phyloP scores from a whole-genome alignment of 2,329 filamentous ascomycete species.

The Rutstroemia sp. region DNA sequence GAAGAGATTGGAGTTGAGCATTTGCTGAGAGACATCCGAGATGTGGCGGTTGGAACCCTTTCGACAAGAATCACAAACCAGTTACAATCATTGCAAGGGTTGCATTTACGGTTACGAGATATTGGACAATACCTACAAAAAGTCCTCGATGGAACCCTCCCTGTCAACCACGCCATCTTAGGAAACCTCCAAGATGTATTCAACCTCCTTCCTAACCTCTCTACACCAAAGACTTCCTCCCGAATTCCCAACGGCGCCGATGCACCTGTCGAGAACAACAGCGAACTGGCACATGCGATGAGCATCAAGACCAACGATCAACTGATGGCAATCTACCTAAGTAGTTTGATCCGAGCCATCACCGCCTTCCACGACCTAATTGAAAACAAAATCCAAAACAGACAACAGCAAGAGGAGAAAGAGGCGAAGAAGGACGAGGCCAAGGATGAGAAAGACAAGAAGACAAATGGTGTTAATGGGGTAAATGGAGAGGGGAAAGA shows the following conservation, averaged over 20 bases:
- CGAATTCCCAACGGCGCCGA: conserved; percentile 40
- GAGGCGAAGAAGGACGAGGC: conserved; percentile 65
- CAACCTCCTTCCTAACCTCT: conserved; percentile 94
- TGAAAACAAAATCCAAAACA: conserved; percentile 99
- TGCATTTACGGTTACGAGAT: conserved; percentile 89
- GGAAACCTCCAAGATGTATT: conserved; percentile 99
- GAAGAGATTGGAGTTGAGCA: conserved; percentile 99
- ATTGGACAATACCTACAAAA: conserved; percentile 95
- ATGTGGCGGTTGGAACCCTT: conserved; percentile 93
- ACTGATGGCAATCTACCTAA: conserved; percentile 96
- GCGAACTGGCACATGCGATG: conserved; percentile 92
- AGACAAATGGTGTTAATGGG: conserved; percentile 49
- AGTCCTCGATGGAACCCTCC: conserved; percentile 84
- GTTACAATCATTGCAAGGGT: conserved; percentile 90
- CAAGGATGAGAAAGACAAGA: conserved; percentile 59
- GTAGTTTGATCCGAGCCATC: conserved; percentile 92
- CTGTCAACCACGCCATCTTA: conserved; percentile 94
- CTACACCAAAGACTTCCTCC: conserved; percentile 65
- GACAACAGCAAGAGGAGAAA: conserved; percentile 93
- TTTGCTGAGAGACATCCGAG: conserved; percentile 92
- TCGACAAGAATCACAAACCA: conserved; percentile 97
- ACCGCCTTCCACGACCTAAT: conserved; percentile 99
- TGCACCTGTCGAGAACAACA: conserved; percentile 50
- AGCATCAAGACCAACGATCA: conserved; percentile 99
- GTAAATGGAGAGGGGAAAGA: conserved; percentile 42